Percentiles rank a stretch among this genome's conserved stretches.
These are phyloP conservation scores for Jackrogersella minutella DNA, from an alignment of 495 filamentous ascomycete genomes.

Conservation along the genomic window DNA sequence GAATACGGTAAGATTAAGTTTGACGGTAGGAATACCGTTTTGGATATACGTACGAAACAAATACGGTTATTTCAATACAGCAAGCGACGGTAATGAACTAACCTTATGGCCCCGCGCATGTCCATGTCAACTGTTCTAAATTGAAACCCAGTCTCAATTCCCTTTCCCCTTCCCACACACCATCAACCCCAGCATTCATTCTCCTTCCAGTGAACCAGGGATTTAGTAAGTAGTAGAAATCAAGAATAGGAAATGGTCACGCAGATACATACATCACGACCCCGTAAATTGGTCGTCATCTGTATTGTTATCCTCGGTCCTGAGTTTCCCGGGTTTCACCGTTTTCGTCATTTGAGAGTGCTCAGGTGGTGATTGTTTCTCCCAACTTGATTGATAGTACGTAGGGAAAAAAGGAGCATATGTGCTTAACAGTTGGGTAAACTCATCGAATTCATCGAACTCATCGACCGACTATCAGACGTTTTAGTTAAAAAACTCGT, in stretches of 20 bases:
- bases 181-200: constrained; percentile 19
- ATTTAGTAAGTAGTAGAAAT: constrained; percentile 15
- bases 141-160: constrained; percentile 14
- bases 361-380: constrained; percentile 13
- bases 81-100: too few relatives aligned
- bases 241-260: not conserved
- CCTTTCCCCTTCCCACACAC: constrained; percentile 2
- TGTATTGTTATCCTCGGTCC: not conserved
- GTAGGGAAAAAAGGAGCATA: not conserved
- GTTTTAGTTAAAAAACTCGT: constrained; percentile 13
- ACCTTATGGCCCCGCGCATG: constrained; percentile 10
- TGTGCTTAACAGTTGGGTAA: constrained; percentile 30
- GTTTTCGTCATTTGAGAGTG: constrained; percentile 8
- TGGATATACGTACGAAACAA: too few relatives aligned
- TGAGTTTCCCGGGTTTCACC: constrained; percentile 5
- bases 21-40: too few relatives aligned
- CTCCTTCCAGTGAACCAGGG: not conserved
- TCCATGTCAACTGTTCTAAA: constrained; percentile 9
- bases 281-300: constrained; percentile 18
- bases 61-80: too few relatives aligned
- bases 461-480: constrained; percentile 33
- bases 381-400: not conserved
- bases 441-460: too few relatives aligned
- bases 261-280: not conserved
- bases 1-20: too few relatives aligned